Percentiles rank a stretch among this genome's conserved stretches.
These are phyloP conservation scores for Mytilinidion resinicola DNA, from an alignment of 495 filamentous ascomycete genomes.

Conservation along the genomic window DNA sequence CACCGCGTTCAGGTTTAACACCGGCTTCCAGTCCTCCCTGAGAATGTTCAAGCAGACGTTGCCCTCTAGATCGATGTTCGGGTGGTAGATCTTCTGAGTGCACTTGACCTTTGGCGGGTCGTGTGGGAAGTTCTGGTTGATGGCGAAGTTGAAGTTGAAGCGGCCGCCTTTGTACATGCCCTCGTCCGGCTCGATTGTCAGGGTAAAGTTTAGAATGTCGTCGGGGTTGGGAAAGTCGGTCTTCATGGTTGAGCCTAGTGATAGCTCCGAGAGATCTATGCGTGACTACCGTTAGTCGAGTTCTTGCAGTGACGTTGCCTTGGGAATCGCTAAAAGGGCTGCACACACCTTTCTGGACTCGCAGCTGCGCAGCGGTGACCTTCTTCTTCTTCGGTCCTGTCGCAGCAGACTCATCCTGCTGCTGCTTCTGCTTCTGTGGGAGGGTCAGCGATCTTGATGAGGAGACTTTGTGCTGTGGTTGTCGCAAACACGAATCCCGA, in stretches of 20 bases:
- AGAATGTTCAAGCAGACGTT: conserved; percentile 98
- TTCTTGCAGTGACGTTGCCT: too few species aligned
- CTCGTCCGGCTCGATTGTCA: conserved; percentile 93
- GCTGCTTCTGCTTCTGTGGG: conserved; percentile 82
- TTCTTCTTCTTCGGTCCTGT: conserved; percentile 86
- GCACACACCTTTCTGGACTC: conserved; percentile 83
- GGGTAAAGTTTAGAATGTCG: conserved; percentile 91
- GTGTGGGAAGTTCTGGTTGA: conserved; percentile 93
- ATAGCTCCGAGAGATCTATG: conserved; percentile 85
- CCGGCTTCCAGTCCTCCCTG: conserved; percentile 97
- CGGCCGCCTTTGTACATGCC: conserved; percentile 91
- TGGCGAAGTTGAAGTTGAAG: conserved; percentile 86
- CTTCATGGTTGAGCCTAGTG: conserved; percentile 84
- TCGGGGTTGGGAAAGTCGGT: conserved; percentile 90
- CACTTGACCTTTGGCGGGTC: conserved; percentile 98
- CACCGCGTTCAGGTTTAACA: conserved; percentile 91
- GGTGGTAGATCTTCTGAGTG: conserved; percentile 97
- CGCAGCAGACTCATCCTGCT: conserved; percentile 66
- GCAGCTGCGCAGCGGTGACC: conserved; percentile 90
- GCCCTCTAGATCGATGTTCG: conserved; percentile 95
- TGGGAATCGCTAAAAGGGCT: too few species aligned
- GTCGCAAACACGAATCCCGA: too few species aligned
- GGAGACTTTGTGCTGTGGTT: too few species aligned
- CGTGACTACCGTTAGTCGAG: neutral
- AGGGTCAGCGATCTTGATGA: conserved; percentile 9